A percentile compares a stretch with the other conserved stretches of the same genome.
phyloP scores from a whole-genome alignment of 23 red algal species.

The Agarophyton chilense region DNA sequence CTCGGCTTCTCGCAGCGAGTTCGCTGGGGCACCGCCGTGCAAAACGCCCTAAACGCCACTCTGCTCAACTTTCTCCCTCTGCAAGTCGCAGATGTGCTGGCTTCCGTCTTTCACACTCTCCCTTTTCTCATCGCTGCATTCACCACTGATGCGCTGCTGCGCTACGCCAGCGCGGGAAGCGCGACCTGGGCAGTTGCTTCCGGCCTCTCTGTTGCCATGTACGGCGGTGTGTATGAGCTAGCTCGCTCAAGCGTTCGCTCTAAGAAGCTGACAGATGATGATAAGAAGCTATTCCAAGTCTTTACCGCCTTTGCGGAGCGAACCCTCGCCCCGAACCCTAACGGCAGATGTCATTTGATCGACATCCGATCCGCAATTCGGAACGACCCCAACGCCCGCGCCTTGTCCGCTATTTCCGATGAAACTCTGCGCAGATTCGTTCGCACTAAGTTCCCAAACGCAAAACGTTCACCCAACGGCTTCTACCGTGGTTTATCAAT shows the following conservation, averaged over 20 bases:
- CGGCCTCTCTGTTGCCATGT: conserved; percentile 53
- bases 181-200: conserved; percentile 57
- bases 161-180: conserved; percentile 35
- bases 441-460: conserved; percentile 48
- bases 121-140: conserved; percentile 66
- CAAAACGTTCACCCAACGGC: conserved; percentile 70
- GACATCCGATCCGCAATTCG: conserved; percentile 58
- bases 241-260: conserved; percentile 8
- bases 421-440: conserved; percentile 58
- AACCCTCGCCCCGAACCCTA: neutral
- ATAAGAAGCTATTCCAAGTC: conserved; percentile 2
- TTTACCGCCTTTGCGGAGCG: conserved; percentile 54
- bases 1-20: conserved; percentile 59
- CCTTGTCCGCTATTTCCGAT: conserved; percentile 35
- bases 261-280: conserved; percentile 7
- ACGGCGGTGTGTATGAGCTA: conserved; percentile 74
- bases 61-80: conserved; percentile 21
- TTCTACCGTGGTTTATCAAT: conserved; percentile 75
- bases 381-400: conserved; percentile 31
- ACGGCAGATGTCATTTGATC: conserved; percentile 64
- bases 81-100: conserved; percentile 26
- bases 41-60: conserved; percentile 12
- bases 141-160: conserved; percentile 52
- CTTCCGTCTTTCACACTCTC: conserved; percentile 47
- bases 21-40: conserved; percentile 58